These are phyloP conservation scores for Cercophora scortea DNA, from an alignment of 495 filamentous ascomycete species.

Conservation along the genomic window DNA sequence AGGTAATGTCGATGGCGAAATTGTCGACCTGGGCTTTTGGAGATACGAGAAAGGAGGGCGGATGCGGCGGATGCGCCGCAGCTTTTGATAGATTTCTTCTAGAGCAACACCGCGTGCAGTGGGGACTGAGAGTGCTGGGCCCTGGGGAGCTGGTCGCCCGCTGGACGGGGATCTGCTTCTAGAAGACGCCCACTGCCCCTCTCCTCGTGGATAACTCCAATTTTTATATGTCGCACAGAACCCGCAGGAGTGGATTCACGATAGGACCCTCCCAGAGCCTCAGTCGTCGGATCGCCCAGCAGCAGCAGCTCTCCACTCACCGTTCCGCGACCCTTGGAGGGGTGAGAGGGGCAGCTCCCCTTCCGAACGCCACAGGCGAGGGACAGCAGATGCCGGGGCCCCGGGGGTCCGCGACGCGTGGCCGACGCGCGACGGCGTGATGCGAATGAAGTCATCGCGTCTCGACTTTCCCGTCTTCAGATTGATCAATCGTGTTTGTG, in stretches of 20 bases:
- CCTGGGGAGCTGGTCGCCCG: background rate
- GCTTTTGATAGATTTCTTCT: too few species aligned
- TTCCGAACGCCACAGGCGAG: background rate
- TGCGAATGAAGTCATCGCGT: background rate
- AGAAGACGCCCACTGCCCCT: conserved; percentile 19
- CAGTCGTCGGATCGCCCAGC: conserved; percentile 23
- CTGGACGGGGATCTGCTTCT: conserved; percentile 8
- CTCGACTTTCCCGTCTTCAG: background rate
- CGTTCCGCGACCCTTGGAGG: conserved; percentile 16
- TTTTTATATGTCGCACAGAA: conserved; percentile 30
- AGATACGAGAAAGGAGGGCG: too few species aligned
- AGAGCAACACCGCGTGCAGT: background rate
- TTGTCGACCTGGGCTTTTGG: too few species aligned
- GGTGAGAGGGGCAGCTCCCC: conserved; percentile 17
- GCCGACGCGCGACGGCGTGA: background rate
- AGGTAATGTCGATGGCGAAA: too few species aligned
- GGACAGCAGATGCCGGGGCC: background rate
- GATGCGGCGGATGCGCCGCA: too few species aligned
- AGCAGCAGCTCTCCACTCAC: conserved; percentile 16
- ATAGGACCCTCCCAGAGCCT: conserved; percentile 35
- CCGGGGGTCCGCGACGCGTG: background rate
- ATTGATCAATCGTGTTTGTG: background rate
- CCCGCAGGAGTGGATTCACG: conserved; percentile 32
- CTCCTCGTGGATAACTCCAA: conserved; percentile 11
- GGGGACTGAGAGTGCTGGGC: background rate